phyloP scores from a whole-genome alignment of 768 basidiomycete genomes.

The Cystoderma amianthinum region DNA sequence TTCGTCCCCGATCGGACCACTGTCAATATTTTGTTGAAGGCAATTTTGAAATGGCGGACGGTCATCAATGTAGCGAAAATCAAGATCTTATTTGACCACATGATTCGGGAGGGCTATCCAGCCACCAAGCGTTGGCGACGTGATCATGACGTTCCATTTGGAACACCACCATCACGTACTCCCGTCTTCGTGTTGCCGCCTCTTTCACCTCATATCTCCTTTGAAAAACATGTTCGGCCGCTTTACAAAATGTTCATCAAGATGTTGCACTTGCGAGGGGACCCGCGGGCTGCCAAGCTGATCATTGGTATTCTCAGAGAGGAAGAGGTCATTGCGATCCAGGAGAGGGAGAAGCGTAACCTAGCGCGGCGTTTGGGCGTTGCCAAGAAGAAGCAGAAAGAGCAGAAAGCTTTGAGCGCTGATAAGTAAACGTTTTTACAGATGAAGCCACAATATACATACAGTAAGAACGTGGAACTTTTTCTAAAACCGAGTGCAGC shows the following conservation, averaged over 20 bases:
- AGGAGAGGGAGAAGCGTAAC: constrained; percentile 23
- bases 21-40: constrained; percentile 61
- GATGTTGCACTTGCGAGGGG: constrained; percentile 50
- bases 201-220: constrained; percentile 38
- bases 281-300: constrained; percentile 42
- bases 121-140: constrained; percentile 21
- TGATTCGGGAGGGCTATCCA: constrained; percentile 56
- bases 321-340: constrained; percentile 22
- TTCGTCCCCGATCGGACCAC: constrained; percentile 67
- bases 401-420: too few relatives aligned
- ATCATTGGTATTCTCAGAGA: constrained; percentile 51
- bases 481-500: too few relatives aligned
- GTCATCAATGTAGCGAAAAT: constrained; percentile 35
- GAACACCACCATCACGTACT: constrained; percentile 18
- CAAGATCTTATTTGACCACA: constrained; percentile 55
- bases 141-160: constrained; percentile 35
- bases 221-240: constrained; percentile 55
- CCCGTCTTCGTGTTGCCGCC: constrained; percentile 23
- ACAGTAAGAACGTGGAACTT: too few relatives aligned
- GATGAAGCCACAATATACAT: too few relatives aligned
- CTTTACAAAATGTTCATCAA: constrained; percentile 71
- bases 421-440: too few relatives aligned
- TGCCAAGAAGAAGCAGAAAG: constrained; percentile 17
- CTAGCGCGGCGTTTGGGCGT: constrained; percentile 22
- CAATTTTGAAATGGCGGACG: constrained; percentile 43